These are phyloP conservation scores for Chlamydomonas reinhardtii DNA, from an alignment of 163 green algal genomes.

Conservation along the genomic window DNA sequence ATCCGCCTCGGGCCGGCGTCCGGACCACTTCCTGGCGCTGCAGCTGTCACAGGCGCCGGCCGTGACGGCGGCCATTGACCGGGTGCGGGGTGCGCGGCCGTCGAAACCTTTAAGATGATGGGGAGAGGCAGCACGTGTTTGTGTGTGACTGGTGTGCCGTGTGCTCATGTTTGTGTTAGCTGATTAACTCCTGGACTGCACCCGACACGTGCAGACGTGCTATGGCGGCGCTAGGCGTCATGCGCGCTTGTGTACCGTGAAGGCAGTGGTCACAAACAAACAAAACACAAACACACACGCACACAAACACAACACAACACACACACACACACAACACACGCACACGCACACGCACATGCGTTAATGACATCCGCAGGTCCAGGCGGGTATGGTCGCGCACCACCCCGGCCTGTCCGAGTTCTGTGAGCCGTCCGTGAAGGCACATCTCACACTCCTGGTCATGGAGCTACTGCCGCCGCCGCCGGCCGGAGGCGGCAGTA, in stretches of 20 bases:
- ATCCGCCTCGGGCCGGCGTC: neutral
- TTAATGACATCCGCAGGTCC: neutral
- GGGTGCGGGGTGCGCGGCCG: neutral
- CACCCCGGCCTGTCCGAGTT: constrained; percentile 17
- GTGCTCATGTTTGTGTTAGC: no score
- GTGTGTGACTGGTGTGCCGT: no score
- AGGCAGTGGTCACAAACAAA: no score
- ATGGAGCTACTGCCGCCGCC: constrained; percentile 32
- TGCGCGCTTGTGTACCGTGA: no score
- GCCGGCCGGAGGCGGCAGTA: neutral
- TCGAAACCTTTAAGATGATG: no score
- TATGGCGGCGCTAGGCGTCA: no score
- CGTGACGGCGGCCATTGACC: constrained; percentile 8
- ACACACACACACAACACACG: neutral
- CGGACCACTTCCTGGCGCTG: constrained; percentile 39
- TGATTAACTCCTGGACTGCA: no score
- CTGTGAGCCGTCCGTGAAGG: constrained; percentile 24
- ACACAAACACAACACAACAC: no score
- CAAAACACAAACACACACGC: no score
- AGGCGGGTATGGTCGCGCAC: neutral
- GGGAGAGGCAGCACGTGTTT: no score
- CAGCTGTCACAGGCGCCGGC: neutral
- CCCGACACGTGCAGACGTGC: no score
- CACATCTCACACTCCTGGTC: constrained; percentile 31
- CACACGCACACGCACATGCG: neutral